phyloP scores from a whole-genome alignment of 1,284 basidiomycete species.

The Marasmius tenuissimus region DNA sequence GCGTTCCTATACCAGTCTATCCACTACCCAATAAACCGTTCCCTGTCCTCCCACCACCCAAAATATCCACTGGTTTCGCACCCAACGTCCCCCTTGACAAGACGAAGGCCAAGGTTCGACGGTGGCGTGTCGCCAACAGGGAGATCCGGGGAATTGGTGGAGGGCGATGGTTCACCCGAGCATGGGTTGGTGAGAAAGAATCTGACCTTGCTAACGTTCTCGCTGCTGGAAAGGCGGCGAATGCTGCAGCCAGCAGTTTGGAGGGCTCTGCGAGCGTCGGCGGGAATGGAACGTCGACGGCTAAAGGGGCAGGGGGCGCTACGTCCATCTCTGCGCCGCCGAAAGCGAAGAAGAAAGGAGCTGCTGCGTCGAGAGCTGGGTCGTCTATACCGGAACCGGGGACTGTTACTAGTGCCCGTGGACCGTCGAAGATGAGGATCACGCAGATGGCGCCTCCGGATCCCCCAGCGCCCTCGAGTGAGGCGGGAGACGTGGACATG shows the following conservation, averaged over 20 bases:
- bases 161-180: conserved; percentile 71
- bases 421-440: conserved; percentile 59
- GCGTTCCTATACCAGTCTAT: conserved; percentile 63
- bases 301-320: conserved; percentile 27
- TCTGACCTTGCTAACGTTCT: conserved; percentile 51
- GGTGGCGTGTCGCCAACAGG: conserved; percentile 69
- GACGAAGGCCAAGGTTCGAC: conserved; percentile 55
- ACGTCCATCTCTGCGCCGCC: conserved; percentile 46
- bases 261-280: conserved; percentile 27
- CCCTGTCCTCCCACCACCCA: conserved; percentile 72
- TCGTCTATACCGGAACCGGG: conserved; percentile 45
- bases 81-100: conserved; percentile 65
- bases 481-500: conserved; percentile 45
- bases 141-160: conserved; percentile 79
- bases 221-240: conserved; percentile 37
- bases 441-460: conserved; percentile 25
- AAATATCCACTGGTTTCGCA: conserved; percentile 71
- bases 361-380: conserved; percentile 45
- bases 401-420: conserved; percentile 30
- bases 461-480: conserved; percentile 42
- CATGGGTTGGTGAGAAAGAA: conserved; percentile 80
- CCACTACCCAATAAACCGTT: conserved; percentile 77
- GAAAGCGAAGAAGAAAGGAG: background rate
- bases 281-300: conserved; percentile 25
- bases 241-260: conserved; percentile 18